phyloP scores from a whole-genome alignment of 345 rosid species.

The Melaleuca alternifolia region DNA sequence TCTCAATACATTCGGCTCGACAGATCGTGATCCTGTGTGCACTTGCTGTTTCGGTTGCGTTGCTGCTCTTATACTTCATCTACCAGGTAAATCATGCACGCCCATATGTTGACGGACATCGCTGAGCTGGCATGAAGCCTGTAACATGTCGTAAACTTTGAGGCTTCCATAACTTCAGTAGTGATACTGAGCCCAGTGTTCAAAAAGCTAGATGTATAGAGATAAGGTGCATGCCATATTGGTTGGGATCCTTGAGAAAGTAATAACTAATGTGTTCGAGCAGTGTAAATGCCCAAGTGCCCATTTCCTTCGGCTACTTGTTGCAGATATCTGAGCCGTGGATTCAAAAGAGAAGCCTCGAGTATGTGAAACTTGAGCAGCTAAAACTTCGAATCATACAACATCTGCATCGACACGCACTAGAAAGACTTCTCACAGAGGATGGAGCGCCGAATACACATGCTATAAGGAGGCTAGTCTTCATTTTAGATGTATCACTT shows the following conservation, averaged over 20 bases:
- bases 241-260: background rate
- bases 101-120: background rate
- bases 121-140: background rate
- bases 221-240: background rate
- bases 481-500: background rate
- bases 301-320: background rate
- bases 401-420: conserved; percentile 7
- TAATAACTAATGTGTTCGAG: background rate
- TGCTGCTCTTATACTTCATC: conserved; percentile 17
- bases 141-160: background rate
- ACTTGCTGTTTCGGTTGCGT: conserved; percentile 4
- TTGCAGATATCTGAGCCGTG: conserved; percentile 26
- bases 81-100: conserved; percentile 15
- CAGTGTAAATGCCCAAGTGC: background rate
- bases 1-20: conserved; percentile 5
- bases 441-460: conserved; percentile 18
- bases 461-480: conserved; percentile 11
- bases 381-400: conserved; percentile 11
- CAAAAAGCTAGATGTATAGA: background rate
- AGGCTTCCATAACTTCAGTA: background rate
- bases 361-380: conserved; percentile 15
- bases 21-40: conserved; percentile 9
- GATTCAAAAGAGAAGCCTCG: conserved; percentile 27
- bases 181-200: background rate
- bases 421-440: conserved; percentile 13